Evolutionary conservation across 2,329 filamentous ascomycete species (phyloP).

Genomic region (Huntiella bhutanensis): DNA sequence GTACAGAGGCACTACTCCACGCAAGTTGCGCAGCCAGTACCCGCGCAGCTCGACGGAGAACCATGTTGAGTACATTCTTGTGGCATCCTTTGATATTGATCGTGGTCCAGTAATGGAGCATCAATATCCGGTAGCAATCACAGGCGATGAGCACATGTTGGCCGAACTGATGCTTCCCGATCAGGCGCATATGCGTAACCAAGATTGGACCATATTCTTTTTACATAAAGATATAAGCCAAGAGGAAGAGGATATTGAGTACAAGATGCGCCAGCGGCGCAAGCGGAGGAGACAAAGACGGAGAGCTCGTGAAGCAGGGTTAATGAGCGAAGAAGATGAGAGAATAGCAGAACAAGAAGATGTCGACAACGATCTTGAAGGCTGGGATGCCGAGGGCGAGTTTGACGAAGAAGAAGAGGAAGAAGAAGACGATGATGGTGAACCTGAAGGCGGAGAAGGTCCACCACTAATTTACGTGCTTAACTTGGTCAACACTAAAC

Average conservation of each 20-base stretch:
- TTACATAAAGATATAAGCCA: constrained; percentile 83
- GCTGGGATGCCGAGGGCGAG: constrained; percentile 29
- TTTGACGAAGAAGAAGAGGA: constrained; percentile 33
- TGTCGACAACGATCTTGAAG: constrained; percentile 27
- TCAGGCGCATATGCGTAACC: constrained; percentile 80
- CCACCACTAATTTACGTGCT: constrained; percentile 91
- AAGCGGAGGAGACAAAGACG: constrained; percentile 32
- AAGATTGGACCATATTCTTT: constrained; percentile 99
- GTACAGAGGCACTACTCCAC: constrained; percentile 29
- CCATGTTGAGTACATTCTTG: constrained; percentile 96
- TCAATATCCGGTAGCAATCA: constrained; percentile 87
- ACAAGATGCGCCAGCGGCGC: constrained; percentile 35
- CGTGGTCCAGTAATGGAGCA: constrained; percentile 95
- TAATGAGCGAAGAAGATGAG: constrained; percentile 23
- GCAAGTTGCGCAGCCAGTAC: constrained; percentile 54
- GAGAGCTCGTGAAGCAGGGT: constrained; percentile 30
- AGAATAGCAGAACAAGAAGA: constrained; percentile 23
- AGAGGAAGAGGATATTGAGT: constrained; percentile 61
- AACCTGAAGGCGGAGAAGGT: constrained; percentile 56
- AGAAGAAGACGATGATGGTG: constrained; percentile 36
- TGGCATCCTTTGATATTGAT: constrained; percentile 94
- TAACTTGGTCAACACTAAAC: constrained; percentile 95
- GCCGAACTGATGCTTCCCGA: constrained; percentile 97
- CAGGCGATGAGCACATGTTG: constrained; percentile 92
- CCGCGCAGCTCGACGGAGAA: constrained; percentile 59